These are phyloP conservation scores for Pogostemon cablin DNA, from an alignment of 257 asterid species.

Conservation along the genomic window DNA sequence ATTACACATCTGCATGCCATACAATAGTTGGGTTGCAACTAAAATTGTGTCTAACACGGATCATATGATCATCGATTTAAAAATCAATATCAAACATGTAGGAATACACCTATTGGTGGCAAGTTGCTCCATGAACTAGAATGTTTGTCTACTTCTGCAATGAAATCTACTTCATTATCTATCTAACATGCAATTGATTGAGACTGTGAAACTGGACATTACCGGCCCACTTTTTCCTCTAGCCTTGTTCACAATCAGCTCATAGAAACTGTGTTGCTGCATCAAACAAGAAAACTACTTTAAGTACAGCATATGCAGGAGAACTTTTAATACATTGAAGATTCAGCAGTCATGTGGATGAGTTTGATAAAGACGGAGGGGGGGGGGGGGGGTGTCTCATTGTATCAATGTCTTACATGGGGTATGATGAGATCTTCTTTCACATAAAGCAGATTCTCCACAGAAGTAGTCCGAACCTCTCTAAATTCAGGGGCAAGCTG, in stretches of 20 bases:
- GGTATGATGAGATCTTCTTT: slow-evolving; percentile 99
- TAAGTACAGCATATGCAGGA: slow-evolving; percentile 8
- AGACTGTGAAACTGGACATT: slow-evolving; percentile 39
- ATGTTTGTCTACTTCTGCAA: background rate
- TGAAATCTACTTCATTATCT: slow-evolving; percentile 3
- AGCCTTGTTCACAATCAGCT: slow-evolving; percentile 95
- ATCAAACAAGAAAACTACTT: slow-evolving; percentile 26
- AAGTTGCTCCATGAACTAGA: slow-evolving; percentile 2
- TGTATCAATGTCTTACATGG: slow-evolving; percentile 61
- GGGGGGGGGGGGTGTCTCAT: background rate
- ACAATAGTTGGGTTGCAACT: background rate
- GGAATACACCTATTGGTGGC: background rate
- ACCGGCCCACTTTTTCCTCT: slow-evolving; percentile 99
- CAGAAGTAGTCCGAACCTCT: slow-evolving; percentile 94
- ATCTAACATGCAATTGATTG: slow-evolving; percentile 30
- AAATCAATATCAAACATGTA: background rate
- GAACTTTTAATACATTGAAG: background rate
- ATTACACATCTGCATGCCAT: slow-evolving; percentile 18
- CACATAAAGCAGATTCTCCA: slow-evolving; percentile 94
- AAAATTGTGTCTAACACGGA: background rate
- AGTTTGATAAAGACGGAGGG: background rate
- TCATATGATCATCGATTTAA: background rate
- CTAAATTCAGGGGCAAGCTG: slow-evolving; percentile 99
- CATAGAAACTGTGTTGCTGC: slow-evolving; percentile 98
- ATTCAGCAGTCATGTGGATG: background rate